A percentile compares a stretch with the other conserved stretches of the same genome.
These are phyloP conservation scores for Hagleromyces aurorensis DNA, from an alignment of 805 yeast species.

Conservation along the genomic window DNA sequence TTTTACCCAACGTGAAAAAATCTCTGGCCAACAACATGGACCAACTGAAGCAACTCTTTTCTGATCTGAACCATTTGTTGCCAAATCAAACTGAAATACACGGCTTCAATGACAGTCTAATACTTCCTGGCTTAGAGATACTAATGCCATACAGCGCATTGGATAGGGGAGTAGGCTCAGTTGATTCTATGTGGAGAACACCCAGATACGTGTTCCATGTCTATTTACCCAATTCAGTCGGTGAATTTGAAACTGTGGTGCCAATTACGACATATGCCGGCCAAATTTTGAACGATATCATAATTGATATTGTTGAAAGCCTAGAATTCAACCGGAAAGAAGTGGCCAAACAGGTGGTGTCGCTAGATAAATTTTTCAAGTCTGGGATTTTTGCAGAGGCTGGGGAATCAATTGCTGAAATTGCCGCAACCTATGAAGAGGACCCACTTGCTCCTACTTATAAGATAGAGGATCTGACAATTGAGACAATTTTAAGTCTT, in stretches of 20 bases:
- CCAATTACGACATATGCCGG: constrained; percentile 43
- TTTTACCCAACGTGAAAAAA: constrained; percentile 43
- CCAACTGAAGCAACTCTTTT: constrained; percentile 32
- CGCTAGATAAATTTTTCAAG: constrained; percentile 64
- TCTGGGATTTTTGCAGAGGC: constrained; percentile 58
- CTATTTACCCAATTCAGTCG: constrained; percentile 41
- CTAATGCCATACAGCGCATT: constrained; percentile 29
- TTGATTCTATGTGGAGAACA: constrained; percentile 60
- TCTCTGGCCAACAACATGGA: constrained; percentile 37
- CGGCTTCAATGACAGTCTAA: constrained; percentile 29
- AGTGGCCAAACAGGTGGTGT: constrained; percentile 74
- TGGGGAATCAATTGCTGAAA: constrained; percentile 69
- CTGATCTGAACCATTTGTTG: constrained; percentile 34
- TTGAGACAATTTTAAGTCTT: constrained; percentile 73
- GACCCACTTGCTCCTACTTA: constrained; percentile 52
- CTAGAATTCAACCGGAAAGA: constrained; percentile 85
- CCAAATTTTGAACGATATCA: constrained; percentile 63
- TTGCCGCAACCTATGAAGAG: constrained; percentile 38
- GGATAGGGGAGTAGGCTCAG: constrained; percentile 37
- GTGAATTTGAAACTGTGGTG: constrained; percentile 62
- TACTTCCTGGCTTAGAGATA: constrained; percentile 33
- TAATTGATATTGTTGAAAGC: constrained; percentile 65
- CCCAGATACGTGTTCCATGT: constrained; percentile 58
- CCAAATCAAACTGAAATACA: constrained; percentile 25
- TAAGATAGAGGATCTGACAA: constrained; percentile 85